phyloP scores from a whole-genome alignment of 495 filamentous ascomycete genomes.

The Bathelium albidoporum region DNA sequence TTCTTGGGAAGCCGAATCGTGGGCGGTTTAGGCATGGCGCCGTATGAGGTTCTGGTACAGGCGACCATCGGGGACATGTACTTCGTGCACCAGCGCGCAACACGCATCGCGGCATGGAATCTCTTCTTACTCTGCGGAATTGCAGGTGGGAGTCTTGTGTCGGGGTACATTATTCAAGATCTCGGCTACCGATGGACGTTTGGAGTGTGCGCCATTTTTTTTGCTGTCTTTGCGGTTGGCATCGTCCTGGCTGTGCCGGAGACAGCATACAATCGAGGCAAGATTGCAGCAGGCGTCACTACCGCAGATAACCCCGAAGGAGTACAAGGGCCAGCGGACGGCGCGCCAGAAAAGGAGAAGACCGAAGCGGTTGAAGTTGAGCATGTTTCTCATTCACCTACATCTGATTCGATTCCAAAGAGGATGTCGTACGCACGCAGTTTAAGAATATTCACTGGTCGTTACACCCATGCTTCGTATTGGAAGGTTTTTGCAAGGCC shows the following conservation, averaged over 20 bases:
- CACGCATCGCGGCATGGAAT: conserved; percentile 55
- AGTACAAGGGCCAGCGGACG: background rate
- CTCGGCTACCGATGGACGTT: conserved; percentile 47
- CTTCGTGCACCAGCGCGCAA: conserved; percentile 57
- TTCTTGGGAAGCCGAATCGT: conserved; percentile 47
- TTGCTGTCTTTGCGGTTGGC: conserved; percentile 37
- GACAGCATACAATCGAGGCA: conserved; percentile 39
- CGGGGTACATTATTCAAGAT: conserved; percentile 33
- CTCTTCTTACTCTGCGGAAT: conserved; percentile 45
- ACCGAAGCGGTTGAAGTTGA: background rate
- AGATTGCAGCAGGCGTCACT: conserved; percentile 16
- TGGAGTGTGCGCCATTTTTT: conserved; percentile 44
- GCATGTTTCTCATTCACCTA: background rate
- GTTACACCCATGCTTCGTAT: conserved; percentile 36
- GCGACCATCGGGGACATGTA: conserved; percentile 34
- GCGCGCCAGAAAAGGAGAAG: background rate
- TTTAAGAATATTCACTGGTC: conserved; percentile 27
- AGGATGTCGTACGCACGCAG: conserved; percentile 24
- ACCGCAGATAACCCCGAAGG: conserved; percentile 6
- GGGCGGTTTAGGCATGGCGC: conserved; percentile 46
- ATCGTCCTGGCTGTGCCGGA: conserved; percentile 44
- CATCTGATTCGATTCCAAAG: background rate
- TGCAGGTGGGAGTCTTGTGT: conserved; percentile 22
- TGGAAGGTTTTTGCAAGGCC: conserved; percentile 44
- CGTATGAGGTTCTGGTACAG: conserved; percentile 49